phyloP scores from a whole-genome alignment of 805 yeast species.

The Helenozyma baotianmanensis region DNA sequence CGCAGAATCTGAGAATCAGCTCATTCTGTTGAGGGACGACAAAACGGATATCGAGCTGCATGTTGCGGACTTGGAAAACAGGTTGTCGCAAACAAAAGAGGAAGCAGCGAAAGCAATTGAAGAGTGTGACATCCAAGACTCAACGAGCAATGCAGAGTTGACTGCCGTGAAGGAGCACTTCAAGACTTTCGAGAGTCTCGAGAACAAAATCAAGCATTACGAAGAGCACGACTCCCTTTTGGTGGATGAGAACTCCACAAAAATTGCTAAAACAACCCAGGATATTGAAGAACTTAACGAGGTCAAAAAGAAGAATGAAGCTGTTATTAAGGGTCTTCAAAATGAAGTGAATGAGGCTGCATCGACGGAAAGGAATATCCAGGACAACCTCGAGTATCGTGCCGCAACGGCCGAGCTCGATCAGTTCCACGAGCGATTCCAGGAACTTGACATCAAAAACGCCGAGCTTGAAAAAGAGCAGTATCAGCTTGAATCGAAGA shows the following conservation, averaged over 20 bases:
- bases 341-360: constrained; percentile 50
- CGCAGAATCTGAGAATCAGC: constrained; percentile 24
- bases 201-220: constrained; percentile 15
- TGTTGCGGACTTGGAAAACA: constrained; percentile 5
- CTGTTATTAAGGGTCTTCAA: constrained; percentile 29
- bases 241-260: constrained; percentile 20
- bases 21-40: constrained; percentile 14
- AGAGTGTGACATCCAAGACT: too few relatives aligned
- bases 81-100: neutral
- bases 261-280: neutral
- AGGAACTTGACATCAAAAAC: constrained; percentile 45
- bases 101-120: constrained; percentile 5
- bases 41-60: constrained; percentile 2
- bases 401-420: constrained; percentile 37
- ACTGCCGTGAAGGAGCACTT: neutral
- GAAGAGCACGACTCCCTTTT: constrained; percentile 16
- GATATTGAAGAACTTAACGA: constrained; percentile 8
- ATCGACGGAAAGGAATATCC: constrained; percentile 56
- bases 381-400: constrained; percentile 60
- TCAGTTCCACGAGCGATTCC: constrained; percentile 30
- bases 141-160: too few relatives aligned
- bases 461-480: constrained; percentile 59
- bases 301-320: constrained; percentile 12
- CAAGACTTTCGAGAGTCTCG: constrained; percentile 4
- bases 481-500: constrained; percentile 54